Percentiles rank a stretch among this genome's conserved stretches.
Evolutionary conservation across 371 early-diverging fungal species (phyloP).

Genomic region (Zancudomyces culisetae): DNA sequence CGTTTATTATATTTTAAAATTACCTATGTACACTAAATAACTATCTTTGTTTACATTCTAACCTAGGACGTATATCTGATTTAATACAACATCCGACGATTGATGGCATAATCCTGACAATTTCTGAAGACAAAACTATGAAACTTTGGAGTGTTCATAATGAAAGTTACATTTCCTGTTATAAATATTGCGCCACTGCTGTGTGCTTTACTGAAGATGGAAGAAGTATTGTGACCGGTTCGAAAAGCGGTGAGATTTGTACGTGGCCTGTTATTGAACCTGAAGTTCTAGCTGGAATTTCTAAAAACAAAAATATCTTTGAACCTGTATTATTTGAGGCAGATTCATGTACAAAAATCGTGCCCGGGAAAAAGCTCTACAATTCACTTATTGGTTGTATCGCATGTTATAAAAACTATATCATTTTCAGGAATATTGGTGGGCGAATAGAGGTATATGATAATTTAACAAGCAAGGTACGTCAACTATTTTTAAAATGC

Average conservation of each 20-base stretch:
- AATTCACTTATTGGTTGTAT: slow-evolving; percentile 25
- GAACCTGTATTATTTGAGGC: not conserved
- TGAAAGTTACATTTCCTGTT: slow-evolving; percentile 37
- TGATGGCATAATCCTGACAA: slow-evolving; percentile 45
- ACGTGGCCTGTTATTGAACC: slow-evolving; percentile 13
- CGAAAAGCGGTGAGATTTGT: slow-evolving; percentile 15
- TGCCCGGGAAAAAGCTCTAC: slow-evolving; percentile 7
- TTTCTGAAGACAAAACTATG: slow-evolving; percentile 63
- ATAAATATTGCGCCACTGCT: slow-evolving; percentile 37
- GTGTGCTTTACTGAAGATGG: slow-evolving; percentile 21
- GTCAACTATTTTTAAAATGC: not conserved
- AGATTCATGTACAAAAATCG: slow-evolving; percentile 6
- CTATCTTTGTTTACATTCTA: slow-evolving; percentile 1
- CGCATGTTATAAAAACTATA: slow-evolving; percentile 37
- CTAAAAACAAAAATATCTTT: not conserved
- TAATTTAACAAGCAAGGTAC: slow-evolving; percentile 22
- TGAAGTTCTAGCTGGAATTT: not conserved
- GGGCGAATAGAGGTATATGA: slow-evolving; percentile 61
- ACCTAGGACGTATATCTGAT: slow-evolving; percentile 41
- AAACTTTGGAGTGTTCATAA: slow-evolving; percentile 73
- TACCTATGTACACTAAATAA: not conserved
- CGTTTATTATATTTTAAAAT: no score
- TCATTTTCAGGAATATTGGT: slow-evolving; percentile 49
- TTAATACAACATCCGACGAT: slow-evolving; percentile 49
- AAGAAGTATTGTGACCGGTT: slow-evolving; percentile 9